Conservation (phyloP, 1,284 basidiomycete species). For the Porodaedalea pini region DNA sequence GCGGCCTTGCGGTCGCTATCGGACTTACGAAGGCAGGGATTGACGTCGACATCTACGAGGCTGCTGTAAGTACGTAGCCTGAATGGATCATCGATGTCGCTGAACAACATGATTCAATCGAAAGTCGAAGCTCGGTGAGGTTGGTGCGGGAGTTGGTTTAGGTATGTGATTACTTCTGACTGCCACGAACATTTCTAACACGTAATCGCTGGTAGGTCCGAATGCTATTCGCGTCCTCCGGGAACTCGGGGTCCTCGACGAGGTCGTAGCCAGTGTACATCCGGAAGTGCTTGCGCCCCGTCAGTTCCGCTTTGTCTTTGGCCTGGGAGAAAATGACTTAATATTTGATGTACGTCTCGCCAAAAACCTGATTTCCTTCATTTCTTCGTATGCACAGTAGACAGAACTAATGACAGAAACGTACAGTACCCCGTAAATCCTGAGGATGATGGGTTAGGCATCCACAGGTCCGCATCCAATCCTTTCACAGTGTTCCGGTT, state of each 20-base stretch:
- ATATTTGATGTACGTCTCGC: constrained; percentile 43
- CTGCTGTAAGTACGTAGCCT: constrained; percentile 35
- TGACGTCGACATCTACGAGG: constrained; percentile 47
- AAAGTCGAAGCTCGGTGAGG: constrained; percentile 44
- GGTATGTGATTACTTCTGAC: constrained; percentile 35
- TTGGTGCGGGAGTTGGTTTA: constrained; percentile 52
- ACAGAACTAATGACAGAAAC: neutral
- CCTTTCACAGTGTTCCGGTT: neutral
- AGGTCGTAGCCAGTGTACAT: constrained; percentile 36
- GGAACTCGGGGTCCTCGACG: constrained; percentile 41
- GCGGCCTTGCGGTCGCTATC: constrained; percentile 45
- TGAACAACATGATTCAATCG: neutral
- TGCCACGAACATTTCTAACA: neutral
- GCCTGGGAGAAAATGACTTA: constrained; percentile 38
- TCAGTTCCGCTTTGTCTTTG: constrained; percentile 42
- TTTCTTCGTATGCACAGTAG: too few relatives aligned
- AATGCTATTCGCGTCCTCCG: constrained; percentile 47
- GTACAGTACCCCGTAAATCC: constrained; percentile 36
- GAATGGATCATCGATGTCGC: too few relatives aligned
- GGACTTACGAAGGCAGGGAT: constrained; percentile 43
- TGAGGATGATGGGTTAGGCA: constrained; percentile 36
- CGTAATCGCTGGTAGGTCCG: constrained; percentile 35
- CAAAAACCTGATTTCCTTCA: too few relatives aligned
- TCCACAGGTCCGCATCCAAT: constrained; percentile 39
- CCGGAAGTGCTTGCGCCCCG: constrained; percentile 32